Conservation (phyloP, 306 rosid species). For the Castanea mollissima region DNA sequence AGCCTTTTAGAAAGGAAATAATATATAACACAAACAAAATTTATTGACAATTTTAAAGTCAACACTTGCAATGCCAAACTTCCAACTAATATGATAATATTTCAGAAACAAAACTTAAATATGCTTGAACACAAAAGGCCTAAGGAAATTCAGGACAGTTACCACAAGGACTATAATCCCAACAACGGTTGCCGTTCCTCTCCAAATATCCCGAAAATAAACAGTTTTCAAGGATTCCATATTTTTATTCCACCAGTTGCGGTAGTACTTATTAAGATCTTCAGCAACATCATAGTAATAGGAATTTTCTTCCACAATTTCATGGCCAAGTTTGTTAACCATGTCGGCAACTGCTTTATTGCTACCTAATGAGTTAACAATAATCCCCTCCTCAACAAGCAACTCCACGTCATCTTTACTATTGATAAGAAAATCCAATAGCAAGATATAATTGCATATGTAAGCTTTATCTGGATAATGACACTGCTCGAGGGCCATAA, state of each 20-base stretch:
- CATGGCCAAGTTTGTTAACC: conserved; percentile 1
- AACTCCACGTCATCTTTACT: conserved; percentile 21
- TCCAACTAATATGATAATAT: no score
- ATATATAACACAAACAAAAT: no score
- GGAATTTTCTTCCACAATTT: not conserved
- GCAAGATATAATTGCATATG: conserved; percentile 24
- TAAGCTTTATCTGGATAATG: not conserved
- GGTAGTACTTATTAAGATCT: not conserved
- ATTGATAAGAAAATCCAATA: no score
- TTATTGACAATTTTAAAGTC: not conserved
- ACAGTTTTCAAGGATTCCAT: conserved; percentile 19
- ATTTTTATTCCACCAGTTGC: conserved; percentile 1
- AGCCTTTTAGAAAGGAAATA: no score
- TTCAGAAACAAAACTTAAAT: no score
- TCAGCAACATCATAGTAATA: not conserved
- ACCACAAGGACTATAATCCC: conserved; percentile 5
- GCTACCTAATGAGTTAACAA: conserved; percentile 20
- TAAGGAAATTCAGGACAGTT: no score
- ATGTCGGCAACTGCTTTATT: conserved; percentile 5
- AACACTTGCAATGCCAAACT: not conserved
- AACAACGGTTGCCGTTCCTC: conserved; percentile 26
- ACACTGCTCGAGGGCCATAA: conserved; percentile 38
- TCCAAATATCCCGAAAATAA: conserved; percentile 34
- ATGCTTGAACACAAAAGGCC: not conserved
- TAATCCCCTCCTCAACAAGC: conserved; percentile 15